Conservation (phyloP, 78 protist genomes). For the Dictyostelium intermedium region DNA sequence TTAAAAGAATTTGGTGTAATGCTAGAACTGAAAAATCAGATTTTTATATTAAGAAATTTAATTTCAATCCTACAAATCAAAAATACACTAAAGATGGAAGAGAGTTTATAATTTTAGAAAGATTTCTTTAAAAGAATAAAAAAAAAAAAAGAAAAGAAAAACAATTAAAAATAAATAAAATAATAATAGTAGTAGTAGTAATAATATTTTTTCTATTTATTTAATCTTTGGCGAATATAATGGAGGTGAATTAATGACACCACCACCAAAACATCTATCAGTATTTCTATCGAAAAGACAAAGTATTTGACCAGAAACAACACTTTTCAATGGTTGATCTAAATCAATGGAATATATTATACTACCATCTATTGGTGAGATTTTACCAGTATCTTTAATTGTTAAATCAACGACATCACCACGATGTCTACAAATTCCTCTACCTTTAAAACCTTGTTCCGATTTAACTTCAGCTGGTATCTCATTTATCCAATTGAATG, state of each 20-base stretch:
- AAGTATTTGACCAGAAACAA: slow-evolving; percentile 45
- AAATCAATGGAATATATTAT: not conserved
- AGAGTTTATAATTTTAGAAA: slow-evolving; percentile 8
- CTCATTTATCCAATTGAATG: slow-evolving; percentile 57
- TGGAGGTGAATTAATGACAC: not conserved
- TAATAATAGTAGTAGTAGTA: no score
- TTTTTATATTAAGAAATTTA: not conserved
- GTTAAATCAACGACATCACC: not conserved
- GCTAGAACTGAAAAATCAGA: not conserved
- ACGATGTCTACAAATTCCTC: slow-evolving; percentile 41
- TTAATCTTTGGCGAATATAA: not conserved
- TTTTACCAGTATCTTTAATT: not conserved
- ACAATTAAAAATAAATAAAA: no score
- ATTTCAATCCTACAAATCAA: not conserved
- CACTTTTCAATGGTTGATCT: not conserved
- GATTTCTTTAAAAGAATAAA: not conserved
- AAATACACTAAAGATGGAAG: not conserved
- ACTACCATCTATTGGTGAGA: not conserved
- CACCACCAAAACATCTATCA: slow-evolving; percentile 70
- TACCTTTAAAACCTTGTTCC: not conserved
- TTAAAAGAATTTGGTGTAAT: slow-evolving; percentile 21
- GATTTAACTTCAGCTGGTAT: not conserved
- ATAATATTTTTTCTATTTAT: no score
- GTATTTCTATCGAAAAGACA: slow-evolving; percentile 25
- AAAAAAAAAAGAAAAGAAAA: no score